These are phyloP conservation scores for Musa troglodytarum DNA, from an alignment of 176 grass and related monocot genomes.

Conservation along the genomic window DNA sequence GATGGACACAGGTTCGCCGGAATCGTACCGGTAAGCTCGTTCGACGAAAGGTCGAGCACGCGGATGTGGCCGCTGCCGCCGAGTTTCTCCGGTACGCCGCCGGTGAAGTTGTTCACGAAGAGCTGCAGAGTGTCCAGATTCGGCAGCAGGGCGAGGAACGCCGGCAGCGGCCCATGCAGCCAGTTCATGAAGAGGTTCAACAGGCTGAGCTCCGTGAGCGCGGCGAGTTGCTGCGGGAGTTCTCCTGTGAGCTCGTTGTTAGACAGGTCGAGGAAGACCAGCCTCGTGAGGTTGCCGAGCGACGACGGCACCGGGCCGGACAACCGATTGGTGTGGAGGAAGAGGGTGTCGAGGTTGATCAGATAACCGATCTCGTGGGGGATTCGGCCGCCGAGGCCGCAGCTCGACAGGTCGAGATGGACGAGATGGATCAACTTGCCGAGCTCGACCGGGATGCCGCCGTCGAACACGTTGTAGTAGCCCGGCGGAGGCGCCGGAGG, in stretches of 20 bases:
- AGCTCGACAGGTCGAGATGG: conserved; percentile 59
- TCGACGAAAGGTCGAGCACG: conserved; percentile 72
- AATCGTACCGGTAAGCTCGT: conserved; percentile 64
- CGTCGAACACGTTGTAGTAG: conserved; percentile 70
- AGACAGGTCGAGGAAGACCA: conserved; percentile 71
- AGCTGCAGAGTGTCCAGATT: conserved; percentile 74
- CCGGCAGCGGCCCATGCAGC: conserved; percentile 66
- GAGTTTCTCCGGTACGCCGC: conserved; percentile 40
- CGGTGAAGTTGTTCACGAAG: conserved; percentile 99
- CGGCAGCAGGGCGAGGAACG: conserved; percentile 55
- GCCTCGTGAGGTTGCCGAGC: conserved; percentile 60
- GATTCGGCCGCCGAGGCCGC: conserved; percentile 44
- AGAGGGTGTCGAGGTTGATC: conserved; percentile 50
- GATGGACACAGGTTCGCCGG: conserved; percentile 54
- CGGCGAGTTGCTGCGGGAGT: conserved; percentile 42
- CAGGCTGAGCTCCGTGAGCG: conserved; percentile 42
- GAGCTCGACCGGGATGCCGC: conserved; percentile 47
- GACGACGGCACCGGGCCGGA: conserved; percentile 45
- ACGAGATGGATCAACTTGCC: conserved; percentile 33
- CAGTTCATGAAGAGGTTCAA: conserved; percentile 96
- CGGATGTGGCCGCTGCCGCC: conserved; percentile 40
- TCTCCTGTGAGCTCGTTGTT: conserved; percentile 90
- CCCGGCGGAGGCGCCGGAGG: conserved; percentile 64
- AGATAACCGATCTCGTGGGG: conserved; percentile 51
- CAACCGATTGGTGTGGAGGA: conserved; percentile 83